A percentile compares a stretch with the other conserved stretches of the same genome.
These are phyloP conservation scores for Agastache rugosa DNA, from an alignment of 257 asterid genomes.

Conservation along the genomic window DNA sequence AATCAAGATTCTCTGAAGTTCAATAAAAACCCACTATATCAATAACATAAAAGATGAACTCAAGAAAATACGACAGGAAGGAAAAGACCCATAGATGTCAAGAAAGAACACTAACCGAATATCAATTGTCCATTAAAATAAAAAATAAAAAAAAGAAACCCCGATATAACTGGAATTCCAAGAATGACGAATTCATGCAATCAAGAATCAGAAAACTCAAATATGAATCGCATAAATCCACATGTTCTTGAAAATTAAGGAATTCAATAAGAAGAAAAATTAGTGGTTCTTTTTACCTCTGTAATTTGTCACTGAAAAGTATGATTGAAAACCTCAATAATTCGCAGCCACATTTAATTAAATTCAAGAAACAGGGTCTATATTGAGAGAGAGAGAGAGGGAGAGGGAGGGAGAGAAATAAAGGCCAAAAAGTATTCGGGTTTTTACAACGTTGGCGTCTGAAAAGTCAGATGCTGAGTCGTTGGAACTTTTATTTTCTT, in stretches of 20 bases:
- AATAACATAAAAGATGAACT: constrained; percentile 20
- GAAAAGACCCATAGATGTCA: background rate
- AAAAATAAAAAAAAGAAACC: constrained; percentile 10
- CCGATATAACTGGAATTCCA: constrained; percentile 19
- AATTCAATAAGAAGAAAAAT: constrained; percentile 18
- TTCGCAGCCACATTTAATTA: constrained; percentile 39
- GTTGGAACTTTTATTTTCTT: constrained; percentile 30
- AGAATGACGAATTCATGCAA: constrained; percentile 37
- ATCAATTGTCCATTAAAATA: background rate
- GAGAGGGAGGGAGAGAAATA: background rate
- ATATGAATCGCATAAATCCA: constrained; percentile 25
- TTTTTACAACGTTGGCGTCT: constrained; percentile 42
- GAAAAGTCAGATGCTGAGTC: constrained; percentile 51
- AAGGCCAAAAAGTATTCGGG: constrained; percentile 33
- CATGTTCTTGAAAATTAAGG: constrained; percentile 19
- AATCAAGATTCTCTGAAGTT: constrained; percentile 31
- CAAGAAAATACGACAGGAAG: constrained; percentile 3
- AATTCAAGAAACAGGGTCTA: constrained; percentile 36
- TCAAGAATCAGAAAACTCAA: constrained; percentile 28
- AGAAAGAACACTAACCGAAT: constrained; percentile 19
- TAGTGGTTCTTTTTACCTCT: constrained; percentile 32
- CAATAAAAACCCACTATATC: constrained; percentile 22
- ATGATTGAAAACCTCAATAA: constrained; percentile 39
- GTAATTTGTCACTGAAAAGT: constrained; percentile 27
- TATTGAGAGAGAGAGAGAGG: constrained; percentile 15